Percentiles rank a stretch among this genome's conserved stretches.
Conservation (phyloP, 345 rosid species). For the Hibiscus syriacus region DNA sequence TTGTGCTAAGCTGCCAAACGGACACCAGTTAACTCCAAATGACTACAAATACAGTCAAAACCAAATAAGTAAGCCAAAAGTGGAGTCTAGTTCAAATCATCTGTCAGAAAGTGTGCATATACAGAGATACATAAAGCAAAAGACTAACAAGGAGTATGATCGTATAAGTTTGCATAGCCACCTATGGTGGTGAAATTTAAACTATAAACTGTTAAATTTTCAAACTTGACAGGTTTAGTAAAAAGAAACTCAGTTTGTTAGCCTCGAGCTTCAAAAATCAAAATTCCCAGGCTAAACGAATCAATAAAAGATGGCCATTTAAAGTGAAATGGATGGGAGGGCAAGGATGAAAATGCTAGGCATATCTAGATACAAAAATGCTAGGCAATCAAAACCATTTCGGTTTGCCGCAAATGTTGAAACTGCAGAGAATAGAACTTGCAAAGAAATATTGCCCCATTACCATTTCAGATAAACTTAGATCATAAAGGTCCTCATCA, state of each 20-base stretch:
- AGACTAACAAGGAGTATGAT: no score
- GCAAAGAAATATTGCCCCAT: not conserved
- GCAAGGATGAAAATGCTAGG: not conserved
- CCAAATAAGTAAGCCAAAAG: conserved; percentile 4
- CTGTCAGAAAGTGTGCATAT: not conserved
- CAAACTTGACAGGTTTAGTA: not conserved
- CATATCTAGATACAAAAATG: not conserved
- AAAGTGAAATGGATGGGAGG: not conserved
- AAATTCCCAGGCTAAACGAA: not conserved
- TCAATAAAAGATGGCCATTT: not conserved
- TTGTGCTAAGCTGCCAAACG: conserved; percentile 71
- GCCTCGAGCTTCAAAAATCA: not conserved
- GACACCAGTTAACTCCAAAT: conserved; percentile 93
- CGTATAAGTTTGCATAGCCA: not conserved
- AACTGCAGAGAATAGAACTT: conserved; percentile 6
- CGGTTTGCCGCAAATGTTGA: not conserved
- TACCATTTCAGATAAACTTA: conserved; percentile 85
- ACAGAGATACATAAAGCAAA: not conserved
- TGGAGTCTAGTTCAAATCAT: conserved; percentile 1
- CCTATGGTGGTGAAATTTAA: not conserved
- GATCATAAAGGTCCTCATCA: conserved; percentile 86
- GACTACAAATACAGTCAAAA: conserved; percentile 54
- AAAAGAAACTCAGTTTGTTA: not conserved
- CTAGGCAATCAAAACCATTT: not conserved
- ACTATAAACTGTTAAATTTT: not conserved